A percentile compares a stretch with the other conserved stretches of the same genome.
Evolutionary conservation across 257 asterid genomes (phyloP).

Genomic region (Ophiorrhiza pumila): DNA sequence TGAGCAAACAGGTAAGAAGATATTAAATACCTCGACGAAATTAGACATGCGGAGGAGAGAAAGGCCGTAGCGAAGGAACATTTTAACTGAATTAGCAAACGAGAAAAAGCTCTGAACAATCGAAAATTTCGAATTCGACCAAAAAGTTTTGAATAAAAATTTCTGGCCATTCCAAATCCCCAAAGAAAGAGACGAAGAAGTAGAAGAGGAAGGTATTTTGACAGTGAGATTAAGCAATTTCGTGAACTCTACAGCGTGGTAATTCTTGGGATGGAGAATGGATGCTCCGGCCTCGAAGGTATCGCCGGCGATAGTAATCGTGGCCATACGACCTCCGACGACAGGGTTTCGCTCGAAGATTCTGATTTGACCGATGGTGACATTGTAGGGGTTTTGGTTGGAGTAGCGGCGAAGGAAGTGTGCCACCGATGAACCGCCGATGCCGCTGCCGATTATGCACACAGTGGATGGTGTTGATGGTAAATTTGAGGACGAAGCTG

Average conservation of each 20-base stretch:
- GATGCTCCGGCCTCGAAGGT: conserved; percentile 96
- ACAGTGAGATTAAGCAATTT: conserved; percentile 44
- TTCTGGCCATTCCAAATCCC: conserved; percentile 80
- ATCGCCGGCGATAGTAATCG: conserved; percentile 68
- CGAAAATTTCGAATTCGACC: conserved; percentile 41
- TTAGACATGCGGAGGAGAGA: conserved; percentile 68
- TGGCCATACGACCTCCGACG: conserved; percentile 96
- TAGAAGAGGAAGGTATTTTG: conserved; percentile 31
- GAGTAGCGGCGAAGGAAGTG: conserved; percentile 87
- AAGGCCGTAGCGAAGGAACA: conserved; percentile 64
- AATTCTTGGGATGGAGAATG: conserved; percentile 89
- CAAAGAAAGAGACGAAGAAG: conserved; percentile 42
- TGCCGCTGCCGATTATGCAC: conserved; percentile 94
- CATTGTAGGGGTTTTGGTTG: conserved; percentile 26
- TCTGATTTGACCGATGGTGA: conserved; percentile 36
- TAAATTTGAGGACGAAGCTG: not conserved
- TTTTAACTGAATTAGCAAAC: conserved; percentile 50
- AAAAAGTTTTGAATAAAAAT: conserved; percentile 66
- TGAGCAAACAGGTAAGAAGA: not conserved
- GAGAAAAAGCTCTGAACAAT: conserved; percentile 51
- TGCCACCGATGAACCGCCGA: conserved; percentile 96
- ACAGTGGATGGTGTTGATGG: conserved; percentile 31
- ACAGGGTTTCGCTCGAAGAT: conserved; percentile 62
- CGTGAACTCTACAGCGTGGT: conserved; percentile 59
- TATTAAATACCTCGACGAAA: conserved; percentile 60